Evolutionary conservation across 106 monocot genomes (phyloP), one percentile per base, ranked within the genome.

Genomic region (Vanilla planifolia): DNA sequence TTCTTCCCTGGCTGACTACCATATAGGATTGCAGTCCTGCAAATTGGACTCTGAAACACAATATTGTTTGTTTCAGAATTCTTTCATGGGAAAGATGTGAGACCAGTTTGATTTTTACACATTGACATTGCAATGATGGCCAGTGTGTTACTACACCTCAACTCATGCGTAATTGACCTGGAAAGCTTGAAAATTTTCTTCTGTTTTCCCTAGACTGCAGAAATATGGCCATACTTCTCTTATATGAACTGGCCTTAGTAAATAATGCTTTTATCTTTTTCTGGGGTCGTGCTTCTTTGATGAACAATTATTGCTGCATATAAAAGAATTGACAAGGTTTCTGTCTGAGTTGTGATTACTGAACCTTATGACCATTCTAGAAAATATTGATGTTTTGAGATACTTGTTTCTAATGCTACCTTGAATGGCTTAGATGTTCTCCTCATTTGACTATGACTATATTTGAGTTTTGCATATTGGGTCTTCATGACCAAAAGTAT

Each of bases 21-120:
- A n/a, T n/a, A n/a, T n/a, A n/a, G n/a, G n/a, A n/a, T n/a, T n/a
- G n/a, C n/a, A n/a, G n/a, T n/a, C n/a, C n/a, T n/a, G n/a, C n/a
- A n/a, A n/a, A n/a, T n/a, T n/a, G 21, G 48, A 48, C 25, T 8
- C 48, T 48, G 10, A 45, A 45, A 17, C 48, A 48, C 48, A 48
- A 48, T 48, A 25, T 48, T 6, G 48, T 48, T 48, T 6, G 25
- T 1, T 25, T 24, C 21, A 48, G 24, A 48, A 2, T 23, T 48
- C 21, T 23, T 48, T 48, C 24, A 48, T 16, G 7, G 24, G 25
- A 48, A 13, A 2, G 24, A 48, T 23, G 48, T 21, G 7, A 48
- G 48, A 25, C 9, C 24, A 48, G 48, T n/a, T 25, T 48, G 23
- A 1, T 8, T 1, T 48, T 26, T 48, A 8, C 48, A 48, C 24